Evolutionary conservation across 2,329 filamentous ascomycete species (phyloP).

Genomic region (Sclerotinia sclerotiorum): DNA sequence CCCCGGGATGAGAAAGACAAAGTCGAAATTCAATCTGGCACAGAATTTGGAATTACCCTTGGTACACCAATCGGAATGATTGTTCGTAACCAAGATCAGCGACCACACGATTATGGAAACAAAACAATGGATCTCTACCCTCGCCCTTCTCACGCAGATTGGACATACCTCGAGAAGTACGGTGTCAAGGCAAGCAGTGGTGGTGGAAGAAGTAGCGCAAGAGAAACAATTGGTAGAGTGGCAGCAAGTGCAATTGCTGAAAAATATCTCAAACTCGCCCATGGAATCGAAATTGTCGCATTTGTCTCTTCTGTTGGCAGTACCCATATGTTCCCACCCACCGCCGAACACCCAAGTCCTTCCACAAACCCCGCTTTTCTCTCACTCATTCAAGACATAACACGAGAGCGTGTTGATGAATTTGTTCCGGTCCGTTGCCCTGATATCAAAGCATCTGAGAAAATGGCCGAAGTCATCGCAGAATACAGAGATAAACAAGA

Average conservation of each 20-base stretch:
- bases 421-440: constrained; percentile 89
- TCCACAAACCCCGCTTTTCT: constrained; percentile 79
- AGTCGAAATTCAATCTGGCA: constrained; percentile 90
- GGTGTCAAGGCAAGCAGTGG: constrained; percentile 89
- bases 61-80: constrained; percentile 87
- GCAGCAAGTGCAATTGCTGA: constrained; percentile 91
- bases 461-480: constrained; percentile 79
- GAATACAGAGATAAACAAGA: constrained; percentile 76
- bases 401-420: constrained; percentile 74
- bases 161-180: constrained; percentile 97
- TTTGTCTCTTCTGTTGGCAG: constrained; percentile 84
- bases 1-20: constrained; percentile 89
- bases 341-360: constrained; percentile 63
- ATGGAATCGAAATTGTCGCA: constrained; percentile 87
- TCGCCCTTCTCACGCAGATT: constrained; percentile 90
- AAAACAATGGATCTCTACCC: constrained; percentile 91
- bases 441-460: constrained; percentile 58
- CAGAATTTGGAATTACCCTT: constrained; percentile 83
- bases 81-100: constrained; percentile 89
- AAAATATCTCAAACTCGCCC: constrained; percentile 79
- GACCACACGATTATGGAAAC: constrained; percentile 87
- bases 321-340: constrained; percentile 73
- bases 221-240: constrained; percentile 91
- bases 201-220: constrained; percentile 85
- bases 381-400: constrained; percentile 68